phyloP scores from a whole-genome alignment of 306 rosid species.

The Senna siamea region DNA sequence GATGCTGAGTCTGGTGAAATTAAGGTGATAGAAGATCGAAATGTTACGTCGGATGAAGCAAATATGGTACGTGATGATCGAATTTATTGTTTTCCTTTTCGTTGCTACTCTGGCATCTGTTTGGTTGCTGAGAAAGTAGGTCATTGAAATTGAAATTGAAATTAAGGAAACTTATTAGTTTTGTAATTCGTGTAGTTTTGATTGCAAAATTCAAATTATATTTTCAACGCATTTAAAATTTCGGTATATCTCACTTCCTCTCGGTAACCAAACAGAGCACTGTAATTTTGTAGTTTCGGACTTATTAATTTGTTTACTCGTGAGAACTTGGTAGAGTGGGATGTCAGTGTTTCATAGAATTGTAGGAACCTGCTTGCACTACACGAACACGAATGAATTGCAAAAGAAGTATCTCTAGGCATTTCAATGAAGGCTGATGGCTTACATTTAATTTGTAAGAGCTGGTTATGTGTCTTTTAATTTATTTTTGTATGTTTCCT shows the following conservation, averaged over 20 bases:
- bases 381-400: conserved; percentile 79
- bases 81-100: conserved; percentile 18
- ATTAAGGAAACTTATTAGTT: no score
- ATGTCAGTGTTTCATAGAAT: conserved; percentile 73
- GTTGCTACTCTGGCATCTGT: conserved; percentile 39
- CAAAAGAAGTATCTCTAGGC: conserved; percentile 95
- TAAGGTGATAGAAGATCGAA: conserved; percentile 46
- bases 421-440: conserved; percentile 93
- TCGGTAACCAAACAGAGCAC: conserved; percentile 32
- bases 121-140: conserved; percentile 54
- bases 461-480: conserved; percentile 67
- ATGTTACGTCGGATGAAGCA: conserved; percentile 45
- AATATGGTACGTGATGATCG: conserved; percentile 52
- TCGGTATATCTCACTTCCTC: conserved; percentile 19
- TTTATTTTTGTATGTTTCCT: conserved; percentile 39
- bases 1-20: conserved; percentile 61
- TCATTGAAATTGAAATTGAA: no score
- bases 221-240: background rate
- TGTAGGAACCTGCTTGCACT: conserved; percentile 87
- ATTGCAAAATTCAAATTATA: background rate
- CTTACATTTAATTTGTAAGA: conserved; percentile 98
- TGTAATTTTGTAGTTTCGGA: conserved; percentile 24
- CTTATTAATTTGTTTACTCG: conserved; percentile 40
- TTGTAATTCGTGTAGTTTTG: background rate
- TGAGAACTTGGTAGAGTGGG: conserved; percentile 70